Conservation (phyloP, 2,329 filamentous ascomycete genomes). For the Didymella glomerata region DNA sequence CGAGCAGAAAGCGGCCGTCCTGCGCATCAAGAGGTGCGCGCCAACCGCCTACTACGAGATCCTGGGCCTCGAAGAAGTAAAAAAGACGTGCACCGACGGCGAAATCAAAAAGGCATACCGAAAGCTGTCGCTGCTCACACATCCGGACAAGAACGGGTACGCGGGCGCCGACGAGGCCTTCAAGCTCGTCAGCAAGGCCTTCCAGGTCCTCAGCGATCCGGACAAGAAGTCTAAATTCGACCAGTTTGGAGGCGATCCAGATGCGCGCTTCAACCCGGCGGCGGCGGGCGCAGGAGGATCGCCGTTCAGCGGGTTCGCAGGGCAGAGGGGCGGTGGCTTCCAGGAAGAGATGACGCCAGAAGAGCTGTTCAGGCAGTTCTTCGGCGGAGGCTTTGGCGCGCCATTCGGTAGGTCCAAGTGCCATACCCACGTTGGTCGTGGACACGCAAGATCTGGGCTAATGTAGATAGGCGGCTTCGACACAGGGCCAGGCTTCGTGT, state of each 20-base stretch:
- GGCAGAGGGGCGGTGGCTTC: slow-evolving; percentile 69
- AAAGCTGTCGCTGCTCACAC: slow-evolving; percentile 90
- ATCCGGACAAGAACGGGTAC: slow-evolving; percentile 99
- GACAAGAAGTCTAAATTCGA: slow-evolving; percentile 93
- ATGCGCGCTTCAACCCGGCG: slow-evolving; percentile 78
- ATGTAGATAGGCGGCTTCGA: slow-evolving; percentile 67
- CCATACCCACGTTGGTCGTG: slow-evolving; percentile 17
- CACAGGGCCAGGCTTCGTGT: slow-evolving; percentile 86
- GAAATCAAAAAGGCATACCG: slow-evolving; percentile 99
- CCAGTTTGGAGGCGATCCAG: slow-evolving; percentile 88
- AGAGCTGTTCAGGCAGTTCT: slow-evolving; percentile 97
- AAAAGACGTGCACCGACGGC: slow-evolving; percentile 72
- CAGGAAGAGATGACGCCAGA: slow-evolving; percentile 95
- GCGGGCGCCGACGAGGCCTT: slow-evolving; percentile 96
- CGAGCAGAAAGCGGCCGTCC: slow-evolving; percentile 90
- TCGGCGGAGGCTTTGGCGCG: slow-evolving; percentile 76
- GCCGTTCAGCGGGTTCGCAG: slow-evolving; percentile 71
- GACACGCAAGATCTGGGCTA: slow-evolving; percentile 15
- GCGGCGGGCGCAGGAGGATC: slow-evolving; percentile 59
- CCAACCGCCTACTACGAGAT: slow-evolving; percentile 97
- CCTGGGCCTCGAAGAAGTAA: slow-evolving; percentile 73
- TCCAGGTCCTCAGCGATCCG: slow-evolving; percentile 89
- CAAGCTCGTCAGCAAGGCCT: slow-evolving; percentile 95
- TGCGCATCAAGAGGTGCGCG: slow-evolving; percentile 84
- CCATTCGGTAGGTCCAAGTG: slow-evolving; percentile 66